phyloP scores from a whole-genome alignment of 805 yeast genomes.

The Teunomyces barrocoloradensis region DNA sequence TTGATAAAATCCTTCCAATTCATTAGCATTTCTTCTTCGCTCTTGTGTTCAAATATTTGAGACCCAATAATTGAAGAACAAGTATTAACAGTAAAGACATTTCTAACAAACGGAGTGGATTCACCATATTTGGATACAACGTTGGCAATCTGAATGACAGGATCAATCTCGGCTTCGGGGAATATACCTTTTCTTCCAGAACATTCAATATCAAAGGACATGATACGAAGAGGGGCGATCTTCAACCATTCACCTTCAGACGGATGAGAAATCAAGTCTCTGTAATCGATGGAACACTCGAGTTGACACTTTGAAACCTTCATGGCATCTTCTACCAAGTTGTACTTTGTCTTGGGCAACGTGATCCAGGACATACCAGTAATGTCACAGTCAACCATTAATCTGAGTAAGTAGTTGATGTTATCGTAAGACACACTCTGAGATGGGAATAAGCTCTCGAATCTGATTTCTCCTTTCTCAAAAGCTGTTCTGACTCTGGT shows the following conservation, averaged over 20 bases:
- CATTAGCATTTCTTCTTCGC: slow-evolving; percentile 78
- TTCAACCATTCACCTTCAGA: slow-evolving; percentile 93
- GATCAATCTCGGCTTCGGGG: slow-evolving; percentile 91
- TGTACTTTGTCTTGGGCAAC: slow-evolving; percentile 72
- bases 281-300: slow-evolving; percentile 70
- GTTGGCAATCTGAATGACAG: slow-evolving; percentile 96
- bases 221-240: slow-evolving; percentile 88
- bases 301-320: slow-evolving; percentile 78
- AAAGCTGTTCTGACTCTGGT: slow-evolving; percentile 73
- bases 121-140: slow-evolving; percentile 86
- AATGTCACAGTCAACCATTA: slow-evolving; percentile 90
- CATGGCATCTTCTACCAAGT: slow-evolving; percentile 35
- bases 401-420: slow-evolving; percentile 76
- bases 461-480: slow-evolving; percentile 75
- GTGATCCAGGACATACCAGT: slow-evolving; percentile 98
- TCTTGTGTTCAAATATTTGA: slow-evolving; percentile 70
- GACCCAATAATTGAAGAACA: slow-evolving; percentile 95
- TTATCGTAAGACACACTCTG: slow-evolving; percentile 81
- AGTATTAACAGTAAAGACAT: slow-evolving; percentile 88
- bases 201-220: slow-evolving; percentile 97
- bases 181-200: slow-evolving; percentile 96
- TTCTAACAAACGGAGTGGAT: slow-evolving; percentile 83
- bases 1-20: slow-evolving; percentile 86
- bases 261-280: slow-evolving; percentile 71
- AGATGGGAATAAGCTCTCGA: slow-evolving; percentile 59